Conservation (phyloP, 2,329 filamentous ascomycete genomes). For the Thielaviopsis musarum region DNA sequence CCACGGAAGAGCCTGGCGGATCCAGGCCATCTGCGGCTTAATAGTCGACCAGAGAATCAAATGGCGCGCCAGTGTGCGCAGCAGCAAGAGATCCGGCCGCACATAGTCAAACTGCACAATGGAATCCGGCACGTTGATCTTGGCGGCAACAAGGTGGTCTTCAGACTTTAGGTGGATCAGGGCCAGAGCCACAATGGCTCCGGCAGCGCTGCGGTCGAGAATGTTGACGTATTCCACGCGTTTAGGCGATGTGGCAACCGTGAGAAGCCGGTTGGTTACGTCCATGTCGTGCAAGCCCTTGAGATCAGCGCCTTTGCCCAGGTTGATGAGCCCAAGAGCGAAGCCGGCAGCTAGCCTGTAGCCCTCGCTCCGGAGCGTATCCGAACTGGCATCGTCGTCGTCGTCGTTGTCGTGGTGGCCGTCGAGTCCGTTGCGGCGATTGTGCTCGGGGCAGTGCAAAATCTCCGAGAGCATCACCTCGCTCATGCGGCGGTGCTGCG, state of each 20-base stretch:
- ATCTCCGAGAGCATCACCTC: constrained; percentile 98
- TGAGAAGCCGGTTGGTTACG: constrained; percentile 72
- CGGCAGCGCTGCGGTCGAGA: constrained; percentile 79
- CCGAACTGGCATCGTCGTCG: constrained; percentile 44
- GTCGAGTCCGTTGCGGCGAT: neutral
- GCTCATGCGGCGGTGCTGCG: constrained; percentile 94
- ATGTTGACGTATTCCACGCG: constrained; percentile 86
- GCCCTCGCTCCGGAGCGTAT: constrained; percentile 80
- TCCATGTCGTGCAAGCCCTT: constrained; percentile 87
- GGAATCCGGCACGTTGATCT: constrained; percentile 85
- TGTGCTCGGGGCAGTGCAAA: constrained; percentile 41
- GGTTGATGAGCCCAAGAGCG: constrained; percentile 82
- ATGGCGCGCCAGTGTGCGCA: constrained; percentile 78
- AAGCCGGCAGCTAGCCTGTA: constrained; percentile 91
- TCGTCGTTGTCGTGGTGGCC: constrained; percentile 33
- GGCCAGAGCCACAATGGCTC: constrained; percentile 77
- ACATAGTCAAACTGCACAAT: constrained; percentile 88
- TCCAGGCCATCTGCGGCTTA: constrained; percentile 55
- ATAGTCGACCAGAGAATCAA: constrained; percentile 87
- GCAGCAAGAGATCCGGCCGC: constrained; percentile 76
- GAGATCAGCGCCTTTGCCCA: constrained; percentile 77
- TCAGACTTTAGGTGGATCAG: constrained; percentile 97
- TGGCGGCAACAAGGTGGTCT: constrained; percentile 68
- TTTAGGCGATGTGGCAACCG: constrained; percentile 74
- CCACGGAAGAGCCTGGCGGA: constrained; percentile 53